Evolutionary conservation across 257 asterid genomes (phyloP), one percentile per base, ranked within the genome.

Genomic region (Knoxia roxburghii): DNA sequence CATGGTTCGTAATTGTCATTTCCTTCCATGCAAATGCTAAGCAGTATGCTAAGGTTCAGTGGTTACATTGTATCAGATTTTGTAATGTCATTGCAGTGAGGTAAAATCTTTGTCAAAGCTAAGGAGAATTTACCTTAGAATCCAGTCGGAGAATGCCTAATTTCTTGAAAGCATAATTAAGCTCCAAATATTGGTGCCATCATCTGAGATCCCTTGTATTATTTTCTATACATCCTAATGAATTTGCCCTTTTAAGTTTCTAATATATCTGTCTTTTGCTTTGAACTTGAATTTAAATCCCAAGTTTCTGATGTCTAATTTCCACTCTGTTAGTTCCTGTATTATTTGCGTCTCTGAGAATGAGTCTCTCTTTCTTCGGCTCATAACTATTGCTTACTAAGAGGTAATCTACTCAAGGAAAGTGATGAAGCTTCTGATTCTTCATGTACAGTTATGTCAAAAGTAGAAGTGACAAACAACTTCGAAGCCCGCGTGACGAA

Each of bases 381-480:
- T 53, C 23, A 20, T 14, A 33, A 54, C 29, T 20, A 30, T 26
- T 67, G 18, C 7, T 51, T 48, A 24, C 26, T 29, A 37, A 18
- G n/a, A 20, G 45, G 18, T n/a, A 32, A 40, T 8, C 53, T 18
- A 20, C 53, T 14, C 20, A 11, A 21, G 9, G 30, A 29, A 18
- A 23, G 24, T 45, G 39, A 1, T 46, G 39, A 56, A 33, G 64
- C 48, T 26, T 46, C 52, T 35, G 27, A 50, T 21, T 76, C 64
- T 54, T 69, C 33, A 65, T 55, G 24, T 76, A 69, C 84, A 90
- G 97, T 70, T 89, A 89, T 75, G 96, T 89, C 61, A 89, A 89
- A 68, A 91, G 96, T 75, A 85, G 96, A 84, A 89, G 82, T 50
- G 95, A 85, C 62, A 84, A 76, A 74, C 98, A 91, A 76, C 29